phyloP scores from a whole-genome alignment of 1,139 yeast species.

The Arxiozyma slooffiae region DNA sequence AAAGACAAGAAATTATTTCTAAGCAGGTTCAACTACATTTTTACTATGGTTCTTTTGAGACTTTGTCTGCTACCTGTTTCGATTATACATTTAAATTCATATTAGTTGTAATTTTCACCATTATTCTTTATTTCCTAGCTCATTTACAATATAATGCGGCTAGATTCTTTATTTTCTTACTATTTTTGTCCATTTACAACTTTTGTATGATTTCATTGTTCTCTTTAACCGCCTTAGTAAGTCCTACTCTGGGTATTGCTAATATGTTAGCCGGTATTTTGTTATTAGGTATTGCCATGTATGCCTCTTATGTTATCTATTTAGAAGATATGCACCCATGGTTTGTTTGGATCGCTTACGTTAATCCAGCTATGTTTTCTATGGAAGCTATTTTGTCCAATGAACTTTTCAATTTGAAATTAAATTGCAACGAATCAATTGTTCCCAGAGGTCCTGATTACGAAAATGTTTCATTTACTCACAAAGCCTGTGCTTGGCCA shows the following conservation, averaged over 20 bases:
- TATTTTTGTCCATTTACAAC: slow-evolving; percentile 34
- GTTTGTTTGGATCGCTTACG: slow-evolving; percentile 49
- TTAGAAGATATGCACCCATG: slow-evolving; percentile 46
- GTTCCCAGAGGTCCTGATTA: slow-evolving; percentile 38
- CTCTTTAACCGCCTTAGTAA: slow-evolving; percentile 37
- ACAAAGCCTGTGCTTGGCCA: slow-evolving; percentile 36
- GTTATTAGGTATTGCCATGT: slow-evolving; percentile 38
- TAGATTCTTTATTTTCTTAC: slow-evolving; percentile 39
- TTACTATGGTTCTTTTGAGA: slow-evolving; percentile 44
- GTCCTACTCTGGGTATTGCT: slow-evolving; percentile 38
- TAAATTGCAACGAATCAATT: slow-evolving; percentile 31
- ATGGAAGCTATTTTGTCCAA: slow-evolving; percentile 42
- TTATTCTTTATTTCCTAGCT: slow-evolving; percentile 42
- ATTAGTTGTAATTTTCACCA: slow-evolving; percentile 34
- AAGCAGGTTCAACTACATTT: slow-evolving; percentile 43
- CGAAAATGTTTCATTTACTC: slow-evolving; percentile 27
- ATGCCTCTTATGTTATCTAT: slow-evolving; percentile 45
- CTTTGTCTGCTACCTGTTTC: slow-evolving; percentile 36
- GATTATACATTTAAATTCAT: slow-evolving; percentile 37
- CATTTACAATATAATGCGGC: slow-evolving; percentile 41
- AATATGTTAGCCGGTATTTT: slow-evolving; percentile 42
- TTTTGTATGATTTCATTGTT: slow-evolving; percentile 37
- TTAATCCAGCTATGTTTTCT: slow-evolving; percentile 43
- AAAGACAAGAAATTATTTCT: slow-evolving; percentile 37
- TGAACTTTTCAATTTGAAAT: slow-evolving; percentile 36